Base-by-base conservation (phyloP, 352 stramenopile species). In the Saprolegnia diclina region DNA sequence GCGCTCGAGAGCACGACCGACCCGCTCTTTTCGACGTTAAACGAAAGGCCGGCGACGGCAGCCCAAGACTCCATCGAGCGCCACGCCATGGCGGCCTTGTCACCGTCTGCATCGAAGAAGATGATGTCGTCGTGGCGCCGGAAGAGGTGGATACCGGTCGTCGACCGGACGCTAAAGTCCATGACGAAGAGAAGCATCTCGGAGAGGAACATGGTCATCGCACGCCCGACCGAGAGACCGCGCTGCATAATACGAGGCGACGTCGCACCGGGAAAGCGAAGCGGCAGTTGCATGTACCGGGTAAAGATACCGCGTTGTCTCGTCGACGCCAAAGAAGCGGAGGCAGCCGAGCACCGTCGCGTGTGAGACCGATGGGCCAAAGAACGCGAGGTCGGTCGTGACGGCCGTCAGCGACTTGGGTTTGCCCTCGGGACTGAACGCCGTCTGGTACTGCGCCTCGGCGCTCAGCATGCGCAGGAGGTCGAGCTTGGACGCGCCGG, bases 101-200 rank as follows among this genome's bases (percentile, higher is more conserved):
- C 14, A 35, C 74, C 71, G 19, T 83, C 72, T 0, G 64, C 32
- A 21, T 76, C 71, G 42, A 81, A 85, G 64, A 82, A 77, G 64
- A 71, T 79, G 65, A 85, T 85, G 52, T 82, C 77, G 57, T 85
- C 78, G 63, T 83, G 78, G 18, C 67, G 76, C 7, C 78, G 78
- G 37, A 77, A 85, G 37, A 85, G 29, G 56, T 77, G 76, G 18
- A 82, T 68, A 7, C 56, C 74, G 26, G 72, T 70, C 6, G 67
- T 63, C 13, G 65, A 72, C 16, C 80, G 68, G 26, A 83, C 79
- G 1, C 74, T 55, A 42, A 79, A 79, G 74, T 85, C 79, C 72
- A 85, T 77, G 21, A 73, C 63, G 48, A 85, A 85, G 38, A 85
- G 56, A 66, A 82, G 24, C 22, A 78, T 45, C 65, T 85, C 78